Percentiles rank a stretch among this genome's conserved stretches.
Conservation (phyloP, 805 yeast genomes). For the Pichia membranifaciens region DNA sequence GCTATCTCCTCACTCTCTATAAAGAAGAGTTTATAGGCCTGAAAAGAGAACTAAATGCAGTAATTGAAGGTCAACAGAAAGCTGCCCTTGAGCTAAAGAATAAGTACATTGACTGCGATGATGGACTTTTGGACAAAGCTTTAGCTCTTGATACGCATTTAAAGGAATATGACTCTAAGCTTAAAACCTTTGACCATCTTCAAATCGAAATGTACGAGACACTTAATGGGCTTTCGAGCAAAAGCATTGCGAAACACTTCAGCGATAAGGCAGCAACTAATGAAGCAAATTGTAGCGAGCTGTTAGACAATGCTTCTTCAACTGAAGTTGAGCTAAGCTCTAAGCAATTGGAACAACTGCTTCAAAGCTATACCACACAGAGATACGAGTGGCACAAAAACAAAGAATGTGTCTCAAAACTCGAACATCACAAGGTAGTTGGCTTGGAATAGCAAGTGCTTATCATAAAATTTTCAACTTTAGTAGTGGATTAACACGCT, state of each 20-base stretch:
- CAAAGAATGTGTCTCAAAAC: background rate
- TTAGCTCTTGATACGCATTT: slow-evolving; percentile 21
- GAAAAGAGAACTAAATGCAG: slow-evolving; percentile 21
- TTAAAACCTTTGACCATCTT: slow-evolving; percentile 19
- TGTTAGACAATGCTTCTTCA: slow-evolving; percentile 18
- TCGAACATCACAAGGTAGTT: slow-evolving; percentile 17
- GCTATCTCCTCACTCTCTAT: slow-evolving; percentile 16
- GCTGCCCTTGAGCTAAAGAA: slow-evolving; percentile 30
- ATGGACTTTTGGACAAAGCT: slow-evolving; percentile 21
- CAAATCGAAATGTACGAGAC: slow-evolving; percentile 29
- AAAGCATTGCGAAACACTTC: slow-evolving; percentile 31
- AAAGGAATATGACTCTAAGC: slow-evolving; percentile 17
- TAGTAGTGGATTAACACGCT: too few species aligned
- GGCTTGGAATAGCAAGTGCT: slow-evolving; percentile 24
- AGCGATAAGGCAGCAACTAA: slow-evolving; percentile 28
- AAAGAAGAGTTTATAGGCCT: slow-evolving; percentile 14
- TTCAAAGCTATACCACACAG: background rate
- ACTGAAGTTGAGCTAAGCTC: slow-evolving; percentile 7
- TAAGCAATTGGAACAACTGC: background rate
- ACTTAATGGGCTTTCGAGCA: slow-evolving; percentile 29
- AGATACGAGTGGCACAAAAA: slow-evolving; percentile 6
- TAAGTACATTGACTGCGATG: slow-evolving; percentile 11
- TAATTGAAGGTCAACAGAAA: slow-evolving; percentile 34
- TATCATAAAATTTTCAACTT: too few species aligned
- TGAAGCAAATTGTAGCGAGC: slow-evolving; percentile 14